A percentile compares a stretch with the other conserved stretches of the same genome.
Evolutionary conservation across 192 early-diverging fungal species (phyloP).

Genomic region (Pilaira anomala): DNA sequence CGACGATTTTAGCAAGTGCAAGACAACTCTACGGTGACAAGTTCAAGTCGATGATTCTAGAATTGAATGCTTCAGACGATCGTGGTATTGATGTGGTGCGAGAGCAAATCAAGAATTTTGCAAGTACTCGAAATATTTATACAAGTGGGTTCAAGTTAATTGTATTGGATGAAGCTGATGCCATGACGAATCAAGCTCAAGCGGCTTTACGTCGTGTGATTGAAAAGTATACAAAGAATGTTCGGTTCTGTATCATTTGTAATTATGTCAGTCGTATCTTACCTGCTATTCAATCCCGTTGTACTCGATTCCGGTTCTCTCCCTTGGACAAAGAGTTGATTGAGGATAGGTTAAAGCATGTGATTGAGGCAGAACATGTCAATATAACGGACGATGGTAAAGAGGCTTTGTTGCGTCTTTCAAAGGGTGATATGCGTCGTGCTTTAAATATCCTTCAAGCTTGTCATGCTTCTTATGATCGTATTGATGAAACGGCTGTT

Average conservation of each 20-base stretch:
- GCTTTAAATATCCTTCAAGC: conserved; percentile 95
- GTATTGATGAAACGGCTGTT: conserved; percentile 72
- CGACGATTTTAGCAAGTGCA: conserved; percentile 93
- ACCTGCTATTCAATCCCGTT: conserved; percentile 97
- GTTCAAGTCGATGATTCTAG: conserved; percentile 88
- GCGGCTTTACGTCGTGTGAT: conserved; percentile 92
- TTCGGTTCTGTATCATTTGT: conserved; percentile 98
- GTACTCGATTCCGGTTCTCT: conserved; percentile 94
- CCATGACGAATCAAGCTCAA: conserved; percentile 92
- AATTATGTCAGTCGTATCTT: conserved; percentile 98
- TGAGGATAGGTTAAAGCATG: conserved; percentile 66
- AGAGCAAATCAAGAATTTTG: conserved; percentile 98
- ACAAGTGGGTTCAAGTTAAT: conserved; percentile 93
- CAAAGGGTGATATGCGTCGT: conserved; percentile 95
- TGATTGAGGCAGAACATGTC: conserved; percentile 71
- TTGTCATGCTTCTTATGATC: conserved; percentile 81
- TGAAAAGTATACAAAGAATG: conserved; percentile 97
- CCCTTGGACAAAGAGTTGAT: conserved; percentile 82
- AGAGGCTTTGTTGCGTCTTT: conserved; percentile 77
- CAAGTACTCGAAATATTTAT: conserved; percentile 92
- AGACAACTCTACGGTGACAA: conserved; percentile 80
- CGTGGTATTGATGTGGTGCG: conserved; percentile 97
- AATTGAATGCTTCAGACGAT: conserved; percentile 97
- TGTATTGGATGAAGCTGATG: conserved; percentile 96
- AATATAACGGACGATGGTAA: conserved; percentile 78